A percentile compares a stretch with the other conserved stretches of the same genome.
Conservation (phyloP, 176 grass and related monocot species). For the Cenchrus fungigraminus region DNA sequence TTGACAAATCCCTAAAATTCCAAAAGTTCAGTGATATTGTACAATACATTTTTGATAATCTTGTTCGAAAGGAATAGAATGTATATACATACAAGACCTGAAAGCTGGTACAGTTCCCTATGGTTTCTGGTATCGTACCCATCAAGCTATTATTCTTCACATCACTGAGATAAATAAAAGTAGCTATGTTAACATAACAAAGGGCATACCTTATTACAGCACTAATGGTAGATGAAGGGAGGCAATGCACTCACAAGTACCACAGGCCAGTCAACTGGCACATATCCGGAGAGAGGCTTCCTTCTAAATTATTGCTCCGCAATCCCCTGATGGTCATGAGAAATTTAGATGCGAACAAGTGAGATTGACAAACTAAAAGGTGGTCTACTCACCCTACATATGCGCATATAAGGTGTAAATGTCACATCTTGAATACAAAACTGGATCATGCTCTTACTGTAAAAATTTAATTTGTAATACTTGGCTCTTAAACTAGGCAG, state of each 20-base stretch:
- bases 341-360: slow-evolving; percentile 34
- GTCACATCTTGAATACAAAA: not conserved
- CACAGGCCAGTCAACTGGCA: slow-evolving; percentile 96
- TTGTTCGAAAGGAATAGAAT: not conserved
- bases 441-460: not conserved
- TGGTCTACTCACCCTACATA: not conserved
- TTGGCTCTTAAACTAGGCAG: slow-evolving; percentile 19
- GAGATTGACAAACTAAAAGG: not conserved
- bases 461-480: slow-evolving; percentile 6
- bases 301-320: slow-evolving; percentile 85
- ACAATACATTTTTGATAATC: not conserved
- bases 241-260: slow-evolving; percentile 82
- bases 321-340: slow-evolving; percentile 59
- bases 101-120: slow-evolving; percentile 97
- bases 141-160: slow-evolving; percentile 96
- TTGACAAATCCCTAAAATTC: slow-evolving; percentile 84
- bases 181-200: not conserved
- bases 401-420: not conserved
- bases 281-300: slow-evolving; percentile 79
- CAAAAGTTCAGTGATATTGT: not conserved
- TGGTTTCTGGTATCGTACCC: slow-evolving; percentile 78
- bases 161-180: slow-evolving; percentile 61
- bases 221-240: not conserved
- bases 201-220: not conserved
- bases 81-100: slow-evolving; percentile 93